These are phyloP conservation scores for Phytopythium aichiense DNA, from an alignment of 352 stramenopile species.

Conservation along the genomic window DNA sequence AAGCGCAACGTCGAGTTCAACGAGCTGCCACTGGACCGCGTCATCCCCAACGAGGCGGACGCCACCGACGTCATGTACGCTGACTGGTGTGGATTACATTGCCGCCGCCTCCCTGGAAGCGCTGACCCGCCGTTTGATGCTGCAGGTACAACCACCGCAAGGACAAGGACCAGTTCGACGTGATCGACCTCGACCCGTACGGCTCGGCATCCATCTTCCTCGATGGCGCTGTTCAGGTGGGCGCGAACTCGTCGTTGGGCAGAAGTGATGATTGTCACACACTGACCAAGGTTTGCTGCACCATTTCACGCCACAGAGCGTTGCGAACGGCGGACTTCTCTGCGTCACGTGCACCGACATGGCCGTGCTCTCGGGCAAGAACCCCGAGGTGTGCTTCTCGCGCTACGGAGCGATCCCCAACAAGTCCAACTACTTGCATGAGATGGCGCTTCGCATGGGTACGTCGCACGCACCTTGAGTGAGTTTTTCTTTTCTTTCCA, in stretches of 20 bases:
- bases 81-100: too few relatives aligned
- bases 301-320: conserved; percentile 26
- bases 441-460: conserved; percentile 86
- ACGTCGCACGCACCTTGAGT: conserved; percentile 4
- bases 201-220: conserved; percentile 98
- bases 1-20: conserved; percentile 94
- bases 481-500: too few relatives aligned
- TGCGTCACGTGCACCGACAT: conserved; percentile 99
- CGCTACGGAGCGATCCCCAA: conserved; percentile 81
- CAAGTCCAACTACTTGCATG: conserved; percentile 87
- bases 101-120: neutral
- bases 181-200: conserved; percentile 99
- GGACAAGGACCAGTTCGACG: conserved; percentile 94
- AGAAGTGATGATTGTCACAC: neutral
- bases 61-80: conserved; percentile 85
- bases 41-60: conserved; percentile 84
- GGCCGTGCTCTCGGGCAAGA: conserved; percentile 88
- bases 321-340: conserved; percentile 95
- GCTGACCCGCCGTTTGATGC: neutral
- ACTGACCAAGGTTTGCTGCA: neutral
- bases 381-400: conserved; percentile 83
- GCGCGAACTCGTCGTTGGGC: neutral
- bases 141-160: conserved; percentile 67
- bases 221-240: conserved; percentile 93
- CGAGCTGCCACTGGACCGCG: conserved; percentile 70